These are phyloP conservation scores for Aspergillus phoenicis DNA, from an alignment of 2,329 filamentous ascomycete genomes.

Conservation along the genomic window DNA sequence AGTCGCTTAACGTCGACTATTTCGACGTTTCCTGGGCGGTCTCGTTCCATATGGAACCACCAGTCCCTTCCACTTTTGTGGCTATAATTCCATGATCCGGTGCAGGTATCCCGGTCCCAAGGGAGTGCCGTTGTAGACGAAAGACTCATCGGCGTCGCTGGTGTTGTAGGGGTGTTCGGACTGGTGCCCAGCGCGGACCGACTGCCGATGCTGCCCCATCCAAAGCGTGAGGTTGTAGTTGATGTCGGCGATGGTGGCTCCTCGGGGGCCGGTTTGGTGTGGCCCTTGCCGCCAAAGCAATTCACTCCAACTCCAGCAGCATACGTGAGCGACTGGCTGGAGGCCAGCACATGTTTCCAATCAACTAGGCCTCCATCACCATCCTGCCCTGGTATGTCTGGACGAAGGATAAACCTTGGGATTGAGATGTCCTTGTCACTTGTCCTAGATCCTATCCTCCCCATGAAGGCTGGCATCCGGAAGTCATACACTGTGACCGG, in stretches of 20 bases:
- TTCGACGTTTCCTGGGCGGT: conserved; percentile 38
- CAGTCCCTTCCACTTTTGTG: conserved; percentile 46
- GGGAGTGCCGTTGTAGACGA: conserved; percentile 32
- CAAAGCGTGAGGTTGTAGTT: conserved; percentile 35
- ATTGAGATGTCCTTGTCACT: conserved; percentile 33
- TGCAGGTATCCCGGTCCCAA: conserved; percentile 48
- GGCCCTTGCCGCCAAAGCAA: conserved; percentile 33
- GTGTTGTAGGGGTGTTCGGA: conserved; percentile 35
- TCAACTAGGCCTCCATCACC: conserved; percentile 47
- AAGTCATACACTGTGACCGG: conserved; percentile 45
- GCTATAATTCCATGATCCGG: conserved; percentile 46
- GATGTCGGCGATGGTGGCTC: conserved; percentile 37
- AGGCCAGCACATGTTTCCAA: conserved; percentile 48
- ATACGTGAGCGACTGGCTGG: conserved; percentile 44
- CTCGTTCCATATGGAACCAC: conserved; percentile 50
- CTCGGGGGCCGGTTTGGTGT: conserved; percentile 28
- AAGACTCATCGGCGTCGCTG: conserved; percentile 36
- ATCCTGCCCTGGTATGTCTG: conserved; percentile 47
- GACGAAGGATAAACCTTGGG: conserved; percentile 44
- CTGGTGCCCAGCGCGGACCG: conserved; percentile 34
- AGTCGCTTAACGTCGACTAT: conserved; percentile 37
- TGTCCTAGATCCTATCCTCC: conserved; percentile 34
- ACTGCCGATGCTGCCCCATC: conserved; percentile 38
- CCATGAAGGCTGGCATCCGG: conserved; percentile 47
- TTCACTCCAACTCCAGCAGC: conserved; percentile 37